Evolutionary conservation across 1,284 basidiomycete genomes (phyloP).

Genomic region (Ustilago vetiveriae): DNA sequence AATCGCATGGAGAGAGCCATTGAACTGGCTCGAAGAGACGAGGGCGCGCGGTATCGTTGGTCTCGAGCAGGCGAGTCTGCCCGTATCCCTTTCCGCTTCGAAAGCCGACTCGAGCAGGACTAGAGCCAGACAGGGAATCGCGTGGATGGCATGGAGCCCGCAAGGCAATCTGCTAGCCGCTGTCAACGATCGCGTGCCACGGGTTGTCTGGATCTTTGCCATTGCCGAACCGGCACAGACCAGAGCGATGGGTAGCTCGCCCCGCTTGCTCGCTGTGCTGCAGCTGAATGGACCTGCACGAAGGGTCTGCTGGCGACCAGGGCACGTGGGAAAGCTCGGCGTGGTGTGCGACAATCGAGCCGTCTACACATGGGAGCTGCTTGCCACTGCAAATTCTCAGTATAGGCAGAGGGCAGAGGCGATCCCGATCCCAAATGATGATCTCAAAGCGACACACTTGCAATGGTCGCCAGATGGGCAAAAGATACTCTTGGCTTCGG

Average conservation of each 20-base stretch:
- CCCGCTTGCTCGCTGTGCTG: constrained; percentile 75
- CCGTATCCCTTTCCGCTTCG: constrained; percentile 29
- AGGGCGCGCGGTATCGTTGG: constrained; percentile 61
- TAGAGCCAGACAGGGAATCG: constrained; percentile 46
- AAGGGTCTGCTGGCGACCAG: constrained; percentile 79
- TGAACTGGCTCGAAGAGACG: constrained; percentile 62
- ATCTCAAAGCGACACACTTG: constrained; percentile 71
- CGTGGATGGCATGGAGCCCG: constrained; percentile 45
- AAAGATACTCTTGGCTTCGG: constrained; percentile 77
- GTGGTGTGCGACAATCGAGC: constrained; percentile 77
- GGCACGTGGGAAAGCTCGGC: constrained; percentile 74
- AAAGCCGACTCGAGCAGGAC: constrained; percentile 26
- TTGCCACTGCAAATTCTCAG: constrained; percentile 3
- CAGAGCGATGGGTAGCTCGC: constrained; percentile 69
- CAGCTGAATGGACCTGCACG: constrained; percentile 74
- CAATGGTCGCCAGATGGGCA: constrained; percentile 85
- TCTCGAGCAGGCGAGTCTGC: constrained; percentile 48
- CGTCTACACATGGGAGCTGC: constrained; percentile 77
- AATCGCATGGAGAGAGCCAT: constrained; percentile 59
- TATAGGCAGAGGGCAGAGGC: constrained; percentile 46
- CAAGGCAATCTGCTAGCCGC: constrained; percentile 52
- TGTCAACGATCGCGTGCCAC: constrained; percentile 71
- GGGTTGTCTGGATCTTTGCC: constrained; percentile 73
- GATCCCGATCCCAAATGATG: constrained; percentile 50
- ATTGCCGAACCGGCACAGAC: constrained; percentile 71